Percentiles rank a stretch among this genome's conserved stretches.
Conservation (phyloP, 129 eudicot genomes). For the Flaveria trinervia region DNA sequence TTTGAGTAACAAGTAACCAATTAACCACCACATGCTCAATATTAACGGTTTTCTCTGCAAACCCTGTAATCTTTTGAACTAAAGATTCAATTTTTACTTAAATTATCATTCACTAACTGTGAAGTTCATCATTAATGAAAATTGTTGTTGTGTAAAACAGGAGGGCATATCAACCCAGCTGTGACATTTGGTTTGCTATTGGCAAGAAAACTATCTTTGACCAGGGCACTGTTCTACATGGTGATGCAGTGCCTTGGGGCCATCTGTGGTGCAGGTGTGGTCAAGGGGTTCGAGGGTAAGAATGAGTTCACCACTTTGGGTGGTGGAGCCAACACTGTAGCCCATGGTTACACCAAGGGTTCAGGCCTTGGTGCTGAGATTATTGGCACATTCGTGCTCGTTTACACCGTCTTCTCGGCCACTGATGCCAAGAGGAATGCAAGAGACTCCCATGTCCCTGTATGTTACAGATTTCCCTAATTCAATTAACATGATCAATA, state of each 20-base stretch:
- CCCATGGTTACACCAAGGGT: slow-evolving; percentile 69
- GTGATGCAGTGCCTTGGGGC: slow-evolving; percentile 95
- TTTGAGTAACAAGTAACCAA: neutral
- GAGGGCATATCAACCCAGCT: slow-evolving; percentile 94
- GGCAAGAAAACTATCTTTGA: slow-evolving; percentile 81
- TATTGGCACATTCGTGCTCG: slow-evolving; percentile 65
- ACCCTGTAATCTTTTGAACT: neutral
- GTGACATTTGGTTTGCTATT: slow-evolving; percentile 81
- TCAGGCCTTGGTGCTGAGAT: slow-evolving; percentile 75
- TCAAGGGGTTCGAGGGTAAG: slow-evolving; percentile 72
- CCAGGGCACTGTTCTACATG: slow-evolving; percentile 78
- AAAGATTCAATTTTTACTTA: neutral
- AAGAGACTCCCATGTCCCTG: slow-evolving; percentile 80
- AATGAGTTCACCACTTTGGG: slow-evolving; percentile 41
- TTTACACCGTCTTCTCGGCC: slow-evolving; percentile 72
- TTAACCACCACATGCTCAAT: neutral
- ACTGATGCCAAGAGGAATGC: slow-evolving; percentile 82
- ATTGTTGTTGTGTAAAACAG: slow-evolving; percentile 45
- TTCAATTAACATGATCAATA: neutral
- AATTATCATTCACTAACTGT: neutral
- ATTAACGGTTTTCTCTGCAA: neutral
- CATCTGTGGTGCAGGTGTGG: slow-evolving; percentile 91
- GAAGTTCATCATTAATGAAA: neutral
- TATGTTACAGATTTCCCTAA: slow-evolving; percentile 33
- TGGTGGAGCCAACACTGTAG: slow-evolving; percentile 68